Percentiles rank a stretch among this genome's conserved stretches.
Evolutionary conservation across 192 early-diverging fungal species (phyloP).

Genomic region (Coemansia nantahalensis): DNA sequence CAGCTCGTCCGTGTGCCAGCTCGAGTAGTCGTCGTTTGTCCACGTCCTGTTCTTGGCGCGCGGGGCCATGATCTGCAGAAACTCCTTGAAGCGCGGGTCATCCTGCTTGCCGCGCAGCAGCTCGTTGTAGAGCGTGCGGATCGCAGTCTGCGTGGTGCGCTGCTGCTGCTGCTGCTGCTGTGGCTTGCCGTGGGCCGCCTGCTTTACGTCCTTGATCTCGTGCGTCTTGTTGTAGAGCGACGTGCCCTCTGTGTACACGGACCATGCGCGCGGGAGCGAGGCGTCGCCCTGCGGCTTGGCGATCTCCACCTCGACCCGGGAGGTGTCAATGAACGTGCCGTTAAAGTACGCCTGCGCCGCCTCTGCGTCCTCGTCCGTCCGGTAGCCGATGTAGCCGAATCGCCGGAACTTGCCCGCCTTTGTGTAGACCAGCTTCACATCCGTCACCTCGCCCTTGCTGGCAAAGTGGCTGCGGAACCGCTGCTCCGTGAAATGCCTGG

Average conservation of each 20-base stretch:
- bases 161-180: conserved; percentile 18
- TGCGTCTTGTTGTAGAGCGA: conserved; percentile 63
- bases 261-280: conserved; percentile 86
- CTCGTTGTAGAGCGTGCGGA: conserved; percentile 41
- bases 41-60: conserved; percentile 77
- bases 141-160: conserved; percentile 38
- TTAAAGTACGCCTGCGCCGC: conserved; percentile 84
- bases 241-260: conserved; percentile 79
- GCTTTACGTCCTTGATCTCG: conserved; percentile 7
- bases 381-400: conserved; percentile 93
- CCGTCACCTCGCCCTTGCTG: conserved; percentile 82
- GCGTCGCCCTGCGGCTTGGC: conserved; percentile 87
- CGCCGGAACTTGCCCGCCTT: conserved; percentile 61
- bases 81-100: conserved; percentile 86
- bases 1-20: conserved; percentile 39
- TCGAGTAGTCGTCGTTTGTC: conserved; percentile 82
- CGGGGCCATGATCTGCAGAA: conserved; percentile 85
- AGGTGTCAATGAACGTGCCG: conserved; percentile 89
- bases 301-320: conserved; percentile 79
- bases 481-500: conserved; percentile 81
- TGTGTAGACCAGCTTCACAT: conserved; percentile 84
- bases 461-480: conserved; percentile 87
- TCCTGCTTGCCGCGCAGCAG: conserved; percentile 56
- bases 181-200: conserved; percentile 6
- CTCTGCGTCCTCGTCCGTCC: conserved; percentile 81